These are phyloP conservation scores for Paralagenidium karlingii DNA, from an alignment of 352 stramenopile genomes.

Conservation along the genomic window DNA sequence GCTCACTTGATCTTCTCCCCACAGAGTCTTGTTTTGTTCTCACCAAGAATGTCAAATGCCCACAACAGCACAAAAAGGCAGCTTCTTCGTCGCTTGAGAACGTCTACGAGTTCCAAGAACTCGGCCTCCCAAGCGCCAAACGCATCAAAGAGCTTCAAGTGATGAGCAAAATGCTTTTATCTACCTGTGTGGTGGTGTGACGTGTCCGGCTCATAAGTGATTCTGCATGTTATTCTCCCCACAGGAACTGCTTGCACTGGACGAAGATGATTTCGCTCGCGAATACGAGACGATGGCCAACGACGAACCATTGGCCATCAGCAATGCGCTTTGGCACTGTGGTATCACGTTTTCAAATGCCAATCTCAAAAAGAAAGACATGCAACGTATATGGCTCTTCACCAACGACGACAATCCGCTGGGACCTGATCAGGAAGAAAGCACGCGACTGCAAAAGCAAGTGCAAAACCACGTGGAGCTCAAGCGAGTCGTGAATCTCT, in stretches of 20 bases:
- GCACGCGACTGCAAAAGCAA: constrained; percentile 55
- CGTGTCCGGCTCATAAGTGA: neutral
- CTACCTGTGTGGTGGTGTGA: too few relatives aligned
- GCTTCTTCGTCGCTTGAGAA: constrained; percentile 45
- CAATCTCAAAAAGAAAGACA: constrained; percentile 80
- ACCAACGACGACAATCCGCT: constrained; percentile 61
- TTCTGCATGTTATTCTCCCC: neutral
- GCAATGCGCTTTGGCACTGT: constrained; percentile 75
- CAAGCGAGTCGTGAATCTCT: constrained; percentile 58
- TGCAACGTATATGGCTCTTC: constrained; percentile 77
- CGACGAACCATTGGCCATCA: constrained; percentile 46
- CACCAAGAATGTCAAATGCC: neutral
- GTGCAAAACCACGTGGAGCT: constrained; percentile 76
- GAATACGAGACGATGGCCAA: constrained; percentile 48
- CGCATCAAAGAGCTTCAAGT: constrained; percentile 66
- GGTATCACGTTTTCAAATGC: constrained; percentile 67
- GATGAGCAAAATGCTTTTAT: neutral
- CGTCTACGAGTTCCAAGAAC: constrained; percentile 64
- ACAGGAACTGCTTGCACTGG: neutral
- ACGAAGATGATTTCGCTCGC: constrained; percentile 23
- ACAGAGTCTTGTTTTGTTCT: neutral
- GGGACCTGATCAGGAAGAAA: constrained; percentile 39
- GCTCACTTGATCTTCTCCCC: neutral
- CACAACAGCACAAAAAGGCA: constrained; percentile 30
- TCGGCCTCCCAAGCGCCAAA: constrained; percentile 55